phyloP scores from a whole-genome alignment of 73 alveolate genomes.

The Diophrys sp. region DNA sequence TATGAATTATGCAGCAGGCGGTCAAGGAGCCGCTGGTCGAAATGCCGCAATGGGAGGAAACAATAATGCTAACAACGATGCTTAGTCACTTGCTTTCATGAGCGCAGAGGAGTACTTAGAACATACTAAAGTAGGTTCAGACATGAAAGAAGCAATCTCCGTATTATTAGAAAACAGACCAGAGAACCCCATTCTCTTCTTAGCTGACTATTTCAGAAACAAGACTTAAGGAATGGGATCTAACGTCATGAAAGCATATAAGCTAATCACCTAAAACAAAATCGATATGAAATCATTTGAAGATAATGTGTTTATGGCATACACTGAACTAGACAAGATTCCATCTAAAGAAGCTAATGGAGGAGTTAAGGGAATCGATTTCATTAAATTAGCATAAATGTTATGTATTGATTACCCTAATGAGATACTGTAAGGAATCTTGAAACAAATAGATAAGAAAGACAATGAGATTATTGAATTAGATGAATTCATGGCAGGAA shows the following conservation, averaged over 20 bases:
- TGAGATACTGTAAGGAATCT: constrained; percentile 57
- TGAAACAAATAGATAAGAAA: constrained; percentile 47
- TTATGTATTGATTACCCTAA: constrained; percentile 69
- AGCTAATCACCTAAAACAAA: constrained; percentile 56
- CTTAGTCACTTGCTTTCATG: constrained; percentile 19
- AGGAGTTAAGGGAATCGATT: constrained; percentile 65
- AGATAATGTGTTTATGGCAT: constrained; percentile 67
- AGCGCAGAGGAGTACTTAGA: constrained; percentile 56
- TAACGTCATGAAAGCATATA: constrained; percentile 60
- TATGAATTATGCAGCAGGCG: too few species aligned
- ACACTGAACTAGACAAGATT: constrained; percentile 49
- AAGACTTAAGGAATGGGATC: constrained; percentile 10
- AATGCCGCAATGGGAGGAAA: too few species aligned
- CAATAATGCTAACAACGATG: too few species aligned
- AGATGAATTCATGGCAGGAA: constrained; percentile 64
- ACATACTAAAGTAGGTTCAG: constrained; percentile 38
- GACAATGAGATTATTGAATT: constrained; percentile 65
- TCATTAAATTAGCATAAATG: constrained; percentile 63
- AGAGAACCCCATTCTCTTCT: constrained; percentile 65
- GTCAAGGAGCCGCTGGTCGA: too few species aligned
- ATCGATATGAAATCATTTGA: constrained; percentile 46
- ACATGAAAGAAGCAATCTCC: constrained; percentile 56
- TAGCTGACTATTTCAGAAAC: constrained; percentile 49
- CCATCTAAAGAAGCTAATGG: constrained; percentile 29
- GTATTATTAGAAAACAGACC: constrained; percentile 70